phyloP scores from a whole-genome alignment of 1,284 basidiomycete species.

The Bjerkandera adusta region DNA sequence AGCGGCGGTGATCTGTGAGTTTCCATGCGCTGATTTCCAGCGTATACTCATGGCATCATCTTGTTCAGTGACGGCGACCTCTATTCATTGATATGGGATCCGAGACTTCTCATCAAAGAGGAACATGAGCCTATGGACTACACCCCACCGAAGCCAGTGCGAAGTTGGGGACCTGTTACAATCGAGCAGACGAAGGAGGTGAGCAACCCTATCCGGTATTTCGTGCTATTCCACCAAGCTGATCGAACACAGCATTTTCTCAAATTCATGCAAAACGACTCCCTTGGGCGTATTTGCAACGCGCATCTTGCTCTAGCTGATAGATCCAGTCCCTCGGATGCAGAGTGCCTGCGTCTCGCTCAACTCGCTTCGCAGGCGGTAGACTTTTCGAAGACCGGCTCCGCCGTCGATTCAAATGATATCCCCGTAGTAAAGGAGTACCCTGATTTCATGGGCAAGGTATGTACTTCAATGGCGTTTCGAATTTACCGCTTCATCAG shows the following conservation, averaged over 20 bases:
- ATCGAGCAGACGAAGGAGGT: constrained; percentile 16
- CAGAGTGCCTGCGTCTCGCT: constrained; percentile 9
- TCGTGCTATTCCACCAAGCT: not conserved
- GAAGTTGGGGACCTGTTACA: constrained; percentile 3
- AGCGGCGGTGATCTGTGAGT: constrained; percentile 14
- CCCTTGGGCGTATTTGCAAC: constrained; percentile 16
- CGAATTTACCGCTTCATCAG: not conserved
- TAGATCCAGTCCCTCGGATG: not conserved
- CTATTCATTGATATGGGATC: constrained; percentile 15
- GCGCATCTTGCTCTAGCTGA: constrained; percentile 16
- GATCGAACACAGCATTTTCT: constrained; percentile 12
- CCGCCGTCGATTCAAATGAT: constrained; percentile 3
- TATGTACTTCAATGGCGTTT: too few species aligned
- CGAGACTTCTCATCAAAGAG: constrained; percentile 6
- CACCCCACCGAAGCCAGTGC: constrained; percentile 3
- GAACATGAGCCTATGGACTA: constrained; percentile 15
- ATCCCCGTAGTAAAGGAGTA: constrained; percentile 10
- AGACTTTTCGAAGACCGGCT: constrained; percentile 14
- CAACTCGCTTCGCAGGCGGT: constrained; percentile 14
- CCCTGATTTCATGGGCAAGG: constrained; percentile 19
- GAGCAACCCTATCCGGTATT: not conserved
- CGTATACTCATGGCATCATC: not conserved
- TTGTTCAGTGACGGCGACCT: constrained; percentile 12
- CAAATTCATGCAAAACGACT: constrained; percentile 14
- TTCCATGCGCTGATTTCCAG: not conserved